phyloP scores from a whole-genome alignment of 1,284 basidiomycete genomes.

The Ustilago shanxiensis region DNA sequence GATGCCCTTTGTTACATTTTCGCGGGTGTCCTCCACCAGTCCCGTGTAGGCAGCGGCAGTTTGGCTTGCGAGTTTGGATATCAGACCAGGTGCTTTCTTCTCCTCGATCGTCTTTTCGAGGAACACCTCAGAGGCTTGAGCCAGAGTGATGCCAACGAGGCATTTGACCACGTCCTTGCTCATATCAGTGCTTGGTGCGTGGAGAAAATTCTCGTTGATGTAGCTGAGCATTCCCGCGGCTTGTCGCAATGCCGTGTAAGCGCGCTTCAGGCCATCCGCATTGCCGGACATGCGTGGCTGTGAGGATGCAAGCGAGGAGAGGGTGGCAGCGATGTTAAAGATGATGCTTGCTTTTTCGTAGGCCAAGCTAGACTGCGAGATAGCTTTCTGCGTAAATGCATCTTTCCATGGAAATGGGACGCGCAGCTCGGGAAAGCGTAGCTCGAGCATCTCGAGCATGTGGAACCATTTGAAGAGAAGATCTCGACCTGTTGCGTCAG shows the following conservation, averaged over 20 bases:
- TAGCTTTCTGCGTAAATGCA: constrained; percentile 90
- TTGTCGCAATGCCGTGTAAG: constrained; percentile 92
- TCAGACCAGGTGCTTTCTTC: constrained; percentile 74
- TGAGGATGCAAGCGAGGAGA: constrained; percentile 86
- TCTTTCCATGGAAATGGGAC: constrained; percentile 96
- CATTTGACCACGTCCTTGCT: constrained; percentile 94
- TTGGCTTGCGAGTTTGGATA: constrained; percentile 88
- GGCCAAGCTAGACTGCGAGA: constrained; percentile 93
- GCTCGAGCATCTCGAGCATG: constrained; percentile 94
- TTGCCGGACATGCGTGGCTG: constrained; percentile 74
- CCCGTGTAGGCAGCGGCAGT: constrained; percentile 83
- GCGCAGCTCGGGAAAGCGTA: constrained; percentile 94
- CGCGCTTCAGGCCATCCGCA: constrained; percentile 88
- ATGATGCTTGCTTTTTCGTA: constrained; percentile 98
- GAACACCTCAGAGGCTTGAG: constrained; percentile 96
- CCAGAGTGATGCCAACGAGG: constrained; percentile 84
- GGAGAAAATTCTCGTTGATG: constrained; percentile 99
- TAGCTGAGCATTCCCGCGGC: constrained; percentile 97
- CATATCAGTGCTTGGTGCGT: constrained; percentile 97
- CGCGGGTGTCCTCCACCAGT: constrained; percentile 89
- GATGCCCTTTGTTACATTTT: constrained; percentile 93
- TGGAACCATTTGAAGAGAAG: constrained; percentile 99
- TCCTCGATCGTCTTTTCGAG: constrained; percentile 85
- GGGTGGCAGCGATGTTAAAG: constrained; percentile 94
- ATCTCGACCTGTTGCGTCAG: constrained; percentile 77